Conservation (phyloP, 352 stramenopile genomes). For the Halophytophthora batemanensis region DNA sequence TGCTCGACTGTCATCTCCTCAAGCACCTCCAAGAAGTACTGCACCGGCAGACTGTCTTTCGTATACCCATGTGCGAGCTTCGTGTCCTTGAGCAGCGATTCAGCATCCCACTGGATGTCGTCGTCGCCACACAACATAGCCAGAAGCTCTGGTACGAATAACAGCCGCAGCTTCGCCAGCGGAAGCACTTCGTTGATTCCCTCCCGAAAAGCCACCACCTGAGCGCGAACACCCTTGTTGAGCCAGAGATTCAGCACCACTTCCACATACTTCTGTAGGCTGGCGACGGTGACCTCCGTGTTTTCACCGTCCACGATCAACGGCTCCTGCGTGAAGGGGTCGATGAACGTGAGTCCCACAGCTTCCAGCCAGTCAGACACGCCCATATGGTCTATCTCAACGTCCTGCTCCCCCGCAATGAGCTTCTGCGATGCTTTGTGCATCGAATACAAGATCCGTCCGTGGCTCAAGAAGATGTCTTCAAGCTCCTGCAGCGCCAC, state of each 20-base stretch:
- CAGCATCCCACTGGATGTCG: constrained; percentile 66
- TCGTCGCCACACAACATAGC: constrained; percentile 67
- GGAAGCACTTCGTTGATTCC: constrained; percentile 73
- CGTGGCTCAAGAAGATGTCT: constrained; percentile 61
- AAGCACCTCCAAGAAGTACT: constrained; percentile 68
- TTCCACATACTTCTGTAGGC: constrained; percentile 54
- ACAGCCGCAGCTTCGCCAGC: constrained; percentile 61
- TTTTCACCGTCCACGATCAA: constrained; percentile 41
- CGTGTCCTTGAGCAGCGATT: constrained; percentile 62
- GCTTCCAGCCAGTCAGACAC: constrained; percentile 58
- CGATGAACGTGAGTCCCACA: constrained; percentile 71
- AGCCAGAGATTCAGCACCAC: constrained; percentile 66
- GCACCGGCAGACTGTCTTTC: constrained; percentile 61
- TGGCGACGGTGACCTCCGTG: constrained; percentile 47
- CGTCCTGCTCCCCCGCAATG: constrained; percentile 14
- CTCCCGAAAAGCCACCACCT: constrained; percentile 75
- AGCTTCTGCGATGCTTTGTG: constrained; percentile 40
- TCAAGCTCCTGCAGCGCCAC: constrained; percentile 48
- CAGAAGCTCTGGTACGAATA: constrained; percentile 68
- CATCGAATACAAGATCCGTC: constrained; percentile 60
- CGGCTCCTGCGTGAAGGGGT: constrained; percentile 71
- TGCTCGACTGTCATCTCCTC: constrained; percentile 59
- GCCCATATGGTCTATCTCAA: constrained; percentile 60
- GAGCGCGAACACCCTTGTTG: constrained; percentile 47
- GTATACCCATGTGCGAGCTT: constrained; percentile 85